Conservation (phyloP, 2,329 filamentous ascomycete genomes). For the Geosmithia flava region DNA sequence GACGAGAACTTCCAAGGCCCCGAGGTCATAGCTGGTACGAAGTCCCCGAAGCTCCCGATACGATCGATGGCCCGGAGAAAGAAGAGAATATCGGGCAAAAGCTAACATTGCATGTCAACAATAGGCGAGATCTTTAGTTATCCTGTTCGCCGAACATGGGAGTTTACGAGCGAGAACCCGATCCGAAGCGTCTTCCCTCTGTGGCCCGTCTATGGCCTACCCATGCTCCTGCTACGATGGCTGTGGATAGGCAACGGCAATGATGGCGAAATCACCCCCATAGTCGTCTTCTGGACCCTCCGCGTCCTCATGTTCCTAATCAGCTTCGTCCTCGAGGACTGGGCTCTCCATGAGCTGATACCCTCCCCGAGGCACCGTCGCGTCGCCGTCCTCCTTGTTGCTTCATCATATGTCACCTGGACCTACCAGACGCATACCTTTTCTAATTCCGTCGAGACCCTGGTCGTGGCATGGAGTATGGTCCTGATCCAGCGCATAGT, state of each 20-base stretch:
- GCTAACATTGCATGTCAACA: conserved; percentile 1
- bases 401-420: conserved; percentile 97
- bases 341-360: conserved; percentile 89
- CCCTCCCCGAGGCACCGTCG: conserved; percentile 59
- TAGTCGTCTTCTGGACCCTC: conserved; percentile 79
- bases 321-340: conserved; percentile 95
- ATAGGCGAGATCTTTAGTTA: conserved; percentile 87
- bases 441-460: conserved; percentile 91
- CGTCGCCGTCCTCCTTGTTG: conserved; percentile 70
- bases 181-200: conserved; percentile 94
- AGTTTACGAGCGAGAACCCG: conserved; percentile 79
- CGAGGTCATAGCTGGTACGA: conserved; percentile 86
- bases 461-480: conserved; percentile 85
- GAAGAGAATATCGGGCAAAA: not conserved
- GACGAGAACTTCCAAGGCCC: conserved; percentile 99
- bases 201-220: conserved; percentile 90
- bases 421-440: conserved; percentile 98
- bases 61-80: not conserved
- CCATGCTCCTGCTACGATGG: conserved; percentile 88
- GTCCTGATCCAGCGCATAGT: conserved; percentile 82
- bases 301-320: conserved; percentile 84
- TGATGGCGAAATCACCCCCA: conserved; percentile 67
- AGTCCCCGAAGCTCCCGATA: not conserved
- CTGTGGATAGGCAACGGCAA: conserved; percentile 76
- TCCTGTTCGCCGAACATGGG: conserved; percentile 84